phyloP scores from a whole-genome alignment of 805 yeast species.

The Brettanomyces custersianus region DNA sequence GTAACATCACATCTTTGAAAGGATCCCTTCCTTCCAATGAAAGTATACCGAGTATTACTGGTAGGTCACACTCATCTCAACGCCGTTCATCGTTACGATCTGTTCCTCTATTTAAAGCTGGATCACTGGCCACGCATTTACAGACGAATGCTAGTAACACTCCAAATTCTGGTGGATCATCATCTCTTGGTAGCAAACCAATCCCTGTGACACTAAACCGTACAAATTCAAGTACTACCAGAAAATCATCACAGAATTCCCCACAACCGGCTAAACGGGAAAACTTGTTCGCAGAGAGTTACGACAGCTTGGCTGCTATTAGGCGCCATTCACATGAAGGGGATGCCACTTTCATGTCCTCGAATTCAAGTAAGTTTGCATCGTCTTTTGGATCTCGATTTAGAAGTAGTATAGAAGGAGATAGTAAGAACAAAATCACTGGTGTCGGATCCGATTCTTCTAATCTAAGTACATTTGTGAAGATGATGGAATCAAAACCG shows the following conservation, averaged over 20 bases:
- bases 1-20: neutral
- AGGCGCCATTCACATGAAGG: too few relatives aligned
- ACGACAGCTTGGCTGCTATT: too few relatives aligned
- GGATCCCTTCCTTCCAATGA: neutral
- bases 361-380: constrained; percentile 48
- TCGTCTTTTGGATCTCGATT: constrained; percentile 64
- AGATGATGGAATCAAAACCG: constrained; percentile 28
- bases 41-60: neutral
- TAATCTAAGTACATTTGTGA: constrained; percentile 23
- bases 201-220: constrained; percentile 35
- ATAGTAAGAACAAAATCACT: constrained; percentile 22
- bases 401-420: constrained; percentile 15
- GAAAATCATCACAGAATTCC: too few relatives aligned
- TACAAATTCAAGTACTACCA: too few relatives aligned
- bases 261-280: too few relatives aligned
- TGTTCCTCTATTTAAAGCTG: constrained; percentile 55
- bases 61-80: constrained; percentile 11
- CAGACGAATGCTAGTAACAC: too few relatives aligned
- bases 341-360: too few relatives aligned
- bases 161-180: constrained; percentile 9
- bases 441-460: constrained; percentile 12
- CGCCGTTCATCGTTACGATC: constrained; percentile 27
- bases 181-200: constrained; percentile 20
- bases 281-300: too few relatives aligned
- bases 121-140: constrained; percentile 44